Percentiles rank a stretch among this genome's conserved stretches.
These are phyloP conservation scores for Boletus subparvulus DNA, from an alignment of 768 basidiomycete species.

Conservation along the genomic window DNA sequence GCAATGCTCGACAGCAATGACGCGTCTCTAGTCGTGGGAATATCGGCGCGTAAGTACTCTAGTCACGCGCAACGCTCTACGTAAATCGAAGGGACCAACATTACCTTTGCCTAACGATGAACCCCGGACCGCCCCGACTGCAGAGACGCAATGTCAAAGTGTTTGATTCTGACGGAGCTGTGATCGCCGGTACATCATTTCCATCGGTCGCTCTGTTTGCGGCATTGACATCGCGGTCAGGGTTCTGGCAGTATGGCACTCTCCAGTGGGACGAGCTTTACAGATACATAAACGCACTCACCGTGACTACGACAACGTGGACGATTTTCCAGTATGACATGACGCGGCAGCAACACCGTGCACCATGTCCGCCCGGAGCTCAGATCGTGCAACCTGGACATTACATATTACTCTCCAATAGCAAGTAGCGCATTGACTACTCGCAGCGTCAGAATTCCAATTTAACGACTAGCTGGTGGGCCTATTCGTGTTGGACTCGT, in stretches of 20 bases:
- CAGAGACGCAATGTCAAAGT: neutral
- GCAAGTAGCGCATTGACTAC: neutral
- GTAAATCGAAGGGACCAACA: no score
- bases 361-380: neutral
- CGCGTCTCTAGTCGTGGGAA: constrained; percentile 30
- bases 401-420: no score
- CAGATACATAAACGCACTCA: neutral
- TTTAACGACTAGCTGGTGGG: neutral
- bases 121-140: neutral
- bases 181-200: neutral
- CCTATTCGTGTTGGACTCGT: neutral
- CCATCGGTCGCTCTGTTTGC: neutral
- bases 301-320: neutral
- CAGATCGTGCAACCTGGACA: no score
- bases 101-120: no score
- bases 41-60: neutral
- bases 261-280: neutral
- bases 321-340: neutral
- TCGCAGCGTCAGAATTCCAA: no score
- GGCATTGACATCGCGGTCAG: neutral
- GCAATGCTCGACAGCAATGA: constrained; percentile 13
- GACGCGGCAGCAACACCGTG: neutral
- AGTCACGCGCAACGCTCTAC: no score
- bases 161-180: neutral
- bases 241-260: neutral